Base-by-base conservation (phyloP, 768 basidiomycete genomes). In the Pleurotus sapidus region DNA sequence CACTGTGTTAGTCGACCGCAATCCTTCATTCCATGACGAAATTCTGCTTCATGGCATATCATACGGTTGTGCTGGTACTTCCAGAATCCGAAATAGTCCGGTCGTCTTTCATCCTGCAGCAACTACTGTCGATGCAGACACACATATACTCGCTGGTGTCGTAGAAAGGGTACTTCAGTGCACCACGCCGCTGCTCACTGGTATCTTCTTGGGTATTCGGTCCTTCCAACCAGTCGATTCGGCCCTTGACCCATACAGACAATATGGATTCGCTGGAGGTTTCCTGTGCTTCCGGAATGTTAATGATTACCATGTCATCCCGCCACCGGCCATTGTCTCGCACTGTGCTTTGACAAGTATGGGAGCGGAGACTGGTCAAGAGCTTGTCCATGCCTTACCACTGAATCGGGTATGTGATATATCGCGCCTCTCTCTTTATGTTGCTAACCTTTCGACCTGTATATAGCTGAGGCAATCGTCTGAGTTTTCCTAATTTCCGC, bases 191-290 rank as follows among this genome's bases (percentile, higher is more conserved):
- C 30, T 23, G 0, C n/a, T 18, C 5, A 24, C 27, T 1, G 48
- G 48, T 18, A 48, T 60, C n/a, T 63, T 58, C 40, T 7, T 57
- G 4, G 24, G 24, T 20, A 50, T 63, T 5, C 39, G 47, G 14
- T 45, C 56, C 39, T 46, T 48, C 37, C 11, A 12, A 9, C 24
- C 17, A 9, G n/a, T 53, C 37, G 9, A 55, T 38, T 47, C 20
- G n/a, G 7, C 14, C 15, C n/a, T 18, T n/a, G 61, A 64, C 43
- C 61, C 61, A 6, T 64, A 64, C 48, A 11, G 49, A 9, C n/a
- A 48, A 25, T 61, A 57, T 43, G 59, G 63, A 6, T 60, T 60
- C 37, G 51, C 63, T 8, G 59, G 49, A 9, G 59, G 61, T 12
- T 61, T 50, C 40, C 46, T 64, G 8, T 60, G 63, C 39, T 25